These are phyloP conservation scores for Talaromyces pinophilus DNA, from an alignment of 2,329 filamentous ascomycete species.

Conservation along the genomic window DNA sequence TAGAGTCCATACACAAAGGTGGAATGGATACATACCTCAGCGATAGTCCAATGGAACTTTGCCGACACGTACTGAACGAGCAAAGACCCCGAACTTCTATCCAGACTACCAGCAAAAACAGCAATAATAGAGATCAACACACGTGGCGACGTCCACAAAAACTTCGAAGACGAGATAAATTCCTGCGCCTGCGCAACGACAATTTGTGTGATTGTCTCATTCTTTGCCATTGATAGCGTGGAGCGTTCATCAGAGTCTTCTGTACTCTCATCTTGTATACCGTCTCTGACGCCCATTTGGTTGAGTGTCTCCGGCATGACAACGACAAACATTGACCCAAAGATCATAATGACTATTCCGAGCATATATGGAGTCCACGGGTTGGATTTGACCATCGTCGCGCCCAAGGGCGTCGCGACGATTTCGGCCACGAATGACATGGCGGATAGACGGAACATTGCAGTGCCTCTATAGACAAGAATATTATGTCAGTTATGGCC, in stretches of 20 bases:
- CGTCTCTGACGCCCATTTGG: conserved; percentile 24
- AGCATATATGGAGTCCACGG: conserved; percentile 21
- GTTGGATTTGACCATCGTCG: neutral
- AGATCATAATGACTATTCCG: neutral
- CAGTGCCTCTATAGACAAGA: neutral
- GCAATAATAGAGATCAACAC: conserved; percentile 29
- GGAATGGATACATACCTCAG: conserved; percentile 26
- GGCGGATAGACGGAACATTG: conserved; percentile 11
- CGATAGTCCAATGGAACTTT: conserved; percentile 34
- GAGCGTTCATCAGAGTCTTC: conserved; percentile 3
- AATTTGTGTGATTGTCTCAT: conserved; percentile 15
- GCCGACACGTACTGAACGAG: conserved; percentile 36
- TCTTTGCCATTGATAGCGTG: neutral
- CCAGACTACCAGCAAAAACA: conserved; percentile 30
- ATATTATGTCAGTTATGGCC: neutral
- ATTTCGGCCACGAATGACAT: conserved; percentile 7
- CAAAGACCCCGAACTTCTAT: conserved; percentile 28
- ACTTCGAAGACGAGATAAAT: conserved; percentile 28
- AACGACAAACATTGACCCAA: neutral
- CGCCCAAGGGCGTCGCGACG: conserved; percentile 15
- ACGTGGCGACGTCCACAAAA: conserved; percentile 31
- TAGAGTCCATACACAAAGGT: conserved; percentile 17
- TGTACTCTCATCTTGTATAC: neutral
- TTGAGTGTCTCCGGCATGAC: conserved; percentile 20
- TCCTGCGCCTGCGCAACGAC: conserved; percentile 24